Base-by-base conservation (phyloP, 345 rosid species). In the Populus nigra region DNA sequence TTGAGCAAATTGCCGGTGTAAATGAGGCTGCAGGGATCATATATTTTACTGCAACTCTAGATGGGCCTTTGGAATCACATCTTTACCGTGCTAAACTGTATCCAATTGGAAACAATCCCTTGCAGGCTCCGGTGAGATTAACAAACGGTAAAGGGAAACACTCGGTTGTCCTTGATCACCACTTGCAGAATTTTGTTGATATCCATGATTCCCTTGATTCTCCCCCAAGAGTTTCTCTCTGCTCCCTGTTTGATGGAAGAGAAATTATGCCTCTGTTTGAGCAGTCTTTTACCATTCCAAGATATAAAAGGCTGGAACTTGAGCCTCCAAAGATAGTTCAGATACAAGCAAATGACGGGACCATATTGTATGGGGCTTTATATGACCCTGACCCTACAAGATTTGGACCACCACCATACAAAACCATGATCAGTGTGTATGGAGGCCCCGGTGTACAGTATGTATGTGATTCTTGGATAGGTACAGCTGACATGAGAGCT, bases 401-500 rank as follows among this genome's bases (percentile, higher is more conserved):
- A 84, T 89, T 87, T 68, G 99, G 99, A 35, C 96, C 98, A 72
- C 99, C 99, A 27, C 98, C 99, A 1, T 95, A 93, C 88, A 93
- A 87, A 87, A 92, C 96, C 29, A 79, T 95, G 89, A 79, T 92
- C 81, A 87, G 86, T 36, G 98, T 93, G 17, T 95, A 95, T 33
- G 99, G 99, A 49, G 98, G 99, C 67, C 99, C 98, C 3, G 41
- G 92, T 29, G 90, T 92, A 55, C 98, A 95, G 79, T 63, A 86
- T 77, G 97, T 95, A 6, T 81, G 74, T 76, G 81, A 95, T 81
- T 92, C 97, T 55, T 95, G 99, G 98, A 76, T 88, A 72, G 91
- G 83, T 77, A 88, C 92, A 13, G 99, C 93, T 47, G 98, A 95
- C 88, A 91, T 95, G 99, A 91, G 92, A 82, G 96, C 98, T 20